Evolutionary conservation across 2,329 filamentous ascomycete species (phyloP).

Genomic region (Septoria linicola): DNA sequence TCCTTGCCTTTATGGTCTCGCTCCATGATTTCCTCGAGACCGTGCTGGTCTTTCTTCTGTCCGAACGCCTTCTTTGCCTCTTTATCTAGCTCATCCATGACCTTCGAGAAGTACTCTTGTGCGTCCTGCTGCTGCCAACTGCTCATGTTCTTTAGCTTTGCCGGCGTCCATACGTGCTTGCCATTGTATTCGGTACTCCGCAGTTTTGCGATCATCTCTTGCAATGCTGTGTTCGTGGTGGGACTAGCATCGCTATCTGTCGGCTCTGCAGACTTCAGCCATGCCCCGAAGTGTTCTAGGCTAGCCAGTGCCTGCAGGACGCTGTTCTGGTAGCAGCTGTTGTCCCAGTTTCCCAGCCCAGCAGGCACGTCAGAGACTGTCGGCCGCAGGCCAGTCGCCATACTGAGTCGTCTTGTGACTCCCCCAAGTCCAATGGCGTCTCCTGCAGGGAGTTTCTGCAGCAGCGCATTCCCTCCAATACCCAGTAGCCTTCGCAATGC

Average conservation of each 20-base stretch:
- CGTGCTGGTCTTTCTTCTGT: constrained; percentile 23
- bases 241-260: constrained; percentile 15
- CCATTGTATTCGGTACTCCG: constrained; percentile 71
- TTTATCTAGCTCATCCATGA: constrained; percentile 63
- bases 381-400: constrained; percentile 18
- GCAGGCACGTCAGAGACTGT: constrained; percentile 42
- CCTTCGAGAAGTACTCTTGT: constrained; percentile 92
- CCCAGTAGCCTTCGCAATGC: constrained; percentile 41
- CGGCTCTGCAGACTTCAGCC: constrained; percentile 21
- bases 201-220: constrained; percentile 66
- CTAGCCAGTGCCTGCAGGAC: constrained; percentile 68
- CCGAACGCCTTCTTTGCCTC: constrained; percentile 42
- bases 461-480: constrained; percentile 39
- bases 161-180: constrained; percentile 75
- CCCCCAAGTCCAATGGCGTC: constrained; percentile 33
- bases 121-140: constrained; percentile 97
- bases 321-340: constrained; percentile 97
- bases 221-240: constrained; percentile 50
- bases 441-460: constrained; percentile 40
- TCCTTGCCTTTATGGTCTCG: constrained; percentile 16
- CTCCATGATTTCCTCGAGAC: constrained; percentile 31
- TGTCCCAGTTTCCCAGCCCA: constrained; percentile 87
- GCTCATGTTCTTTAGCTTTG: constrained; percentile 83
- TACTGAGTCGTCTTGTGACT: constrained; percentile 34
- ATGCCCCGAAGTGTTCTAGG: constrained; percentile 49